These are phyloP conservation scores for Lunularia cruciata DNA, from an alignment of 225 moss, liverwort and hornwort genomes.

Conservation along the genomic window DNA sequence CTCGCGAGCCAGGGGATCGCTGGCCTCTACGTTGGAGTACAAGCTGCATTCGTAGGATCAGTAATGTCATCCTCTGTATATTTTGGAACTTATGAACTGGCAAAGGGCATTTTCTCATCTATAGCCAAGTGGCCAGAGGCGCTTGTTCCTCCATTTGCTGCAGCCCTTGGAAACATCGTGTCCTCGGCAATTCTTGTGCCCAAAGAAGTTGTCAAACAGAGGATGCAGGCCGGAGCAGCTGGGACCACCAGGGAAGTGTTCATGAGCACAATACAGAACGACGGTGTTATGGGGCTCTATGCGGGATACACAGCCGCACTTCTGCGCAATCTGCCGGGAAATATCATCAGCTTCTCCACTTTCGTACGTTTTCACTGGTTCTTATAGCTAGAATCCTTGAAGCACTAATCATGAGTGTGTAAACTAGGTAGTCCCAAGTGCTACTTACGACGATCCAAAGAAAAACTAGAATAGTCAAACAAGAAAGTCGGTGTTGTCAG, in stretches of 20 bases:
- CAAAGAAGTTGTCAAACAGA: constrained; percentile 77
- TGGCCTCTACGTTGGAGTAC: constrained; percentile 72
- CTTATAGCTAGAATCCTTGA: not conserved
- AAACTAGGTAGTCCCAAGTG: too few species aligned
- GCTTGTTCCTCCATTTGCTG: constrained; percentile 70
- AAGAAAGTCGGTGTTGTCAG: too few species aligned
- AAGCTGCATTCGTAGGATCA: constrained; percentile 73
- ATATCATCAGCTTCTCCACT: constrained; percentile 82
- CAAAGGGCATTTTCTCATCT: constrained; percentile 68
- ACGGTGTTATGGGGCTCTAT: constrained; percentile 69
- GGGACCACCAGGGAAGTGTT: constrained; percentile 60
- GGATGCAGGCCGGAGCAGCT: constrained; percentile 71
- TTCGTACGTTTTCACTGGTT: constrained; percentile 43
- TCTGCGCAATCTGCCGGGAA: constrained; percentile 69
- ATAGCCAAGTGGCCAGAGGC: constrained; percentile 57
- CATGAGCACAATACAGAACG: constrained; percentile 54
- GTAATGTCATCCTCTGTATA: constrained; percentile 76
- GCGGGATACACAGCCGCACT: constrained; percentile 78
- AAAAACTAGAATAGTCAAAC: too few species aligned
- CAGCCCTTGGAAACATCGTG: constrained; percentile 71
- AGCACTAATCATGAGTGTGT: too few species aligned
- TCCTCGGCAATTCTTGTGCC: constrained; percentile 77
- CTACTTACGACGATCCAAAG: too few species aligned
- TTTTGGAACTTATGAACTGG: constrained; percentile 79
- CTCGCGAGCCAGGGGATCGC: constrained; percentile 70